phyloP scores from a whole-genome alignment of 805 yeast genomes.

The Brettanomyces naardenensis region DNA sequence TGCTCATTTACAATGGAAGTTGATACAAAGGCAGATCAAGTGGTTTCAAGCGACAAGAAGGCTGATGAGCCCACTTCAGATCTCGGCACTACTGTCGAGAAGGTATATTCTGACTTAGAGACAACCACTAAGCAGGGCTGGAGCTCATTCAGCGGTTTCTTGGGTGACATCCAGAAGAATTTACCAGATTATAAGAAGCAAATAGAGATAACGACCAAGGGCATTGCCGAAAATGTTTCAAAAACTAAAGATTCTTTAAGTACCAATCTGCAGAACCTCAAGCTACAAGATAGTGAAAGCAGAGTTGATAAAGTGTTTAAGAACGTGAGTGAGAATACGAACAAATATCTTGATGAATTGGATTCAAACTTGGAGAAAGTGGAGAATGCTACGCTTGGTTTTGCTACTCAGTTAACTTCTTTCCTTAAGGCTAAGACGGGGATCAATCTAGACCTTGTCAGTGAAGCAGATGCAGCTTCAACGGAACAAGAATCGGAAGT shows the following conservation, averaged over 20 bases:
- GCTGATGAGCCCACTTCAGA: constrained; percentile 52
- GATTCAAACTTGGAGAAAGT: constrained; percentile 69
- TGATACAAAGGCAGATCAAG: constrained; percentile 15
- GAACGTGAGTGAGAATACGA: constrained; percentile 36
- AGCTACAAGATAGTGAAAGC: constrained; percentile 15
- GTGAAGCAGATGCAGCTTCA: constrained; percentile 4
- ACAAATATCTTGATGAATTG: constrained; percentile 57
- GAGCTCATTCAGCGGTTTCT: constrained; percentile 25
- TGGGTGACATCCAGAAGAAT: constrained; percentile 25
- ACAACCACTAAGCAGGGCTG: constrained; percentile 30
- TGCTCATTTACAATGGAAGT: too few species aligned
- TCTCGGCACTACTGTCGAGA: constrained; percentile 34
- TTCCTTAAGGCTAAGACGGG: constrained; percentile 30
- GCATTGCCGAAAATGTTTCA: constrained; percentile 10
- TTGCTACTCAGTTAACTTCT: constrained; percentile 49
- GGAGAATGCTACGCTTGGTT: constrained; percentile 61
- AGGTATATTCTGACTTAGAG: constrained; percentile 38
- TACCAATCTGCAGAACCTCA: constrained; percentile 2
- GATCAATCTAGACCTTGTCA: constrained; percentile 6
- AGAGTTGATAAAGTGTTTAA: constrained; percentile 19
- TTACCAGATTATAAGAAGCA: constrained; percentile 21
- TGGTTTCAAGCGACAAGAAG: constrained; percentile 33
- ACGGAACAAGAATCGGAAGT: constrained; percentile 31
- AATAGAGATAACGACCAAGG: constrained; percentile 7
- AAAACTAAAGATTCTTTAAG: constrained; percentile 13